These are phyloP conservation scores for Theileria sp. DNA, from an alignment of 169 alveolate genomes.

Conservation along the genomic window DNA sequence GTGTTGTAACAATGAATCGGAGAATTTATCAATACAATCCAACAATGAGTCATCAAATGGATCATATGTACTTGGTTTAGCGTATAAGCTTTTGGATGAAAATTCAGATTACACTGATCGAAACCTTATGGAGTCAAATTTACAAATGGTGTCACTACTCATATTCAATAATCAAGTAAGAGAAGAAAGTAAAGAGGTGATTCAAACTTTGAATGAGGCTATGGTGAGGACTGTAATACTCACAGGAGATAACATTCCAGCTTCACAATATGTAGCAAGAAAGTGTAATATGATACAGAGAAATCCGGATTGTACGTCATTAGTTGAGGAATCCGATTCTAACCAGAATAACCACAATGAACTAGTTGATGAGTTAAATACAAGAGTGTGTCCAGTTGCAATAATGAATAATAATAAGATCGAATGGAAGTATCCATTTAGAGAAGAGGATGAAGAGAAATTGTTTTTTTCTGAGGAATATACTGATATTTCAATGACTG, in stretches of 20 bases:
- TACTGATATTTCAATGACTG: conserved; percentile 51
- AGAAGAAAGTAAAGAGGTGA: conserved; percentile 62
- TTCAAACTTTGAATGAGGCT: conserved; percentile 68
- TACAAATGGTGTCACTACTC: conserved; percentile 66
- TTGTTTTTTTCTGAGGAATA: conserved; percentile 43
- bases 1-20: conserved; percentile 37
- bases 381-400: conserved; percentile 39
- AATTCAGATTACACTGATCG: conserved; percentile 42
- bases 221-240: conserved; percentile 74
- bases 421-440: conserved; percentile 59
- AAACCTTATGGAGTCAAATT: conserved; percentile 66
- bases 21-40: conserved; percentile 28
- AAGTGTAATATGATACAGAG: conserved; percentile 66
- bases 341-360: neutral
- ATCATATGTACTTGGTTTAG: conserved; percentile 57
- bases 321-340: neutral
- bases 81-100: conserved; percentile 35
- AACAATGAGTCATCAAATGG: conserved; percentile 55
- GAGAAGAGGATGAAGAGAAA: conserved; percentile 50
- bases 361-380: neutral
- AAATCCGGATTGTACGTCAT: neutral
- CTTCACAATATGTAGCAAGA: conserved; percentile 73
- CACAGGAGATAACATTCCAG: conserved; percentile 78
- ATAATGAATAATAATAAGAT: conserved; percentile 29
- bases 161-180: conserved; percentile 73